Percentiles rank a stretch among this genome's conserved stretches.
Evolutionary conservation across 2,329 filamentous ascomycete species (phyloP).

Genomic region (Cladosporium austrohemisphaericum): DNA sequence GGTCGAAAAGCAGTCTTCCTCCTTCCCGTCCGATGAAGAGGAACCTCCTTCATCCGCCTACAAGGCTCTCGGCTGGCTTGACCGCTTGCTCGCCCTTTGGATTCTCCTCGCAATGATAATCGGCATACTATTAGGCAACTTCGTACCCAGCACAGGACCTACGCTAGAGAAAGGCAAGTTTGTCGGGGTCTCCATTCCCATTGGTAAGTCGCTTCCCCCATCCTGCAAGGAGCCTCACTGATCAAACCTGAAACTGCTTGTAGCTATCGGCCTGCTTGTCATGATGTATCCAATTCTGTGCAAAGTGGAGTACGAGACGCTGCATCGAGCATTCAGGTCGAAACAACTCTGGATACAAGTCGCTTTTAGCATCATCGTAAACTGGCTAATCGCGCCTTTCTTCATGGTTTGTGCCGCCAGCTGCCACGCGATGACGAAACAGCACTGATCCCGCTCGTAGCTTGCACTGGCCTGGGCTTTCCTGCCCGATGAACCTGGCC

Average conservation of each 20-base stretch:
- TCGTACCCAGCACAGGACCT: slow-evolving; percentile 57
- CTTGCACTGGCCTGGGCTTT: slow-evolving; percentile 60
- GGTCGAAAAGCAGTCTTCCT: neutral
- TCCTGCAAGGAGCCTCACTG: neutral
- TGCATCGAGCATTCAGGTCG: slow-evolving; percentile 62
- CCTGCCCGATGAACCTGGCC: slow-evolving; percentile 43
- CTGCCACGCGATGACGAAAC: neutral
- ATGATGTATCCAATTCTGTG: slow-evolving; percentile 94
- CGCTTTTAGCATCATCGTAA: slow-evolving; percentile 68
- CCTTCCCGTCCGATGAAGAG: neutral
- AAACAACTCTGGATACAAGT: slow-evolving; percentile 70
- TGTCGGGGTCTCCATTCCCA: slow-evolving; percentile 63
- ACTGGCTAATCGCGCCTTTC: slow-evolving; percentile 79
- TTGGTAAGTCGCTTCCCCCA: slow-evolving; percentile 31
- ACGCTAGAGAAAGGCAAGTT: slow-evolving; percentile 68
- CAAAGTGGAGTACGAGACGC: slow-evolving; percentile 72
- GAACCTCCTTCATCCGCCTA: slow-evolving; percentile 21
- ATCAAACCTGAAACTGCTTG: neutral
- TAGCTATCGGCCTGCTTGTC: slow-evolving; percentile 68
- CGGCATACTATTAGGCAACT: slow-evolving; percentile 71
- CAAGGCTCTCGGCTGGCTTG: slow-evolving; percentile 40
- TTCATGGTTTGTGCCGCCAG: slow-evolving; percentile 60
- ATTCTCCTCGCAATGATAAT: slow-evolving; percentile 73
- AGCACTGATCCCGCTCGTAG: slow-evolving; percentile 1
- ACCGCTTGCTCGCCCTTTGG: slow-evolving; percentile 50